Conservation (phyloP, 768 basidiomycete genomes). For the Mycena rosella region DNA sequence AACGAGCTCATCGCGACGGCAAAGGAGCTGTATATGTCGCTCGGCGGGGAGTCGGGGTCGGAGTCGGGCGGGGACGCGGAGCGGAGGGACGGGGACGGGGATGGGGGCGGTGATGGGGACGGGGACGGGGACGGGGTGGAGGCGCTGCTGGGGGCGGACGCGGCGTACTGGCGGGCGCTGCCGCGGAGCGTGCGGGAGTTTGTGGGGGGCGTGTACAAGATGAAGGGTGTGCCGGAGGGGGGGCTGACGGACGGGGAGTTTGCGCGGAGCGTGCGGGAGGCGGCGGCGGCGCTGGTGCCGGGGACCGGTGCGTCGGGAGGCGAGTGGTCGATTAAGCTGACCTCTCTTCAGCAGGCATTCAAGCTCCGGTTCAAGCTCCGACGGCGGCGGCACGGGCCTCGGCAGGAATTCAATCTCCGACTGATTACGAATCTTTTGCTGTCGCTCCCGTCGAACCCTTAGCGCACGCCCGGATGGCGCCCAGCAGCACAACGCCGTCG, state of each 20-base stretch:
- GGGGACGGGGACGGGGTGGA: neutral
- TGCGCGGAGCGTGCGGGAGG: constrained; percentile 24
- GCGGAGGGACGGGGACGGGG: constrained; percentile 5
- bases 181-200: constrained; percentile 14
- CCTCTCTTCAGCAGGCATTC: neutral
- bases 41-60: constrained; percentile 20
- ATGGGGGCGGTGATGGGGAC: constrained; percentile 2
- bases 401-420: neutral
- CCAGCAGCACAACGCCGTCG: constrained; percentile 56
- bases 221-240: neutral
- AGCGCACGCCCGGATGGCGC: neutral
- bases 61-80: neutral
- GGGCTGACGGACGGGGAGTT: neutral
- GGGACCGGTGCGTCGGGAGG: neutral
- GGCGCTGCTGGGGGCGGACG: neutral
- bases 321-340: too few species aligned
- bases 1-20: constrained; percentile 72
- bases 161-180: constrained; percentile 29
- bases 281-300: constrained; percentile 18
- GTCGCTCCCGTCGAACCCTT: neutral
- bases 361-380: too few species aligned
- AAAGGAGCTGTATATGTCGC: constrained; percentile 66
- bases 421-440: neutral
- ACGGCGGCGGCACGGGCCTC: too few species aligned
- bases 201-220: neutral